phyloP scores from a whole-genome alignment of 2,329 filamentous ascomycete species.

The Hypoxylon sp. region DNA sequence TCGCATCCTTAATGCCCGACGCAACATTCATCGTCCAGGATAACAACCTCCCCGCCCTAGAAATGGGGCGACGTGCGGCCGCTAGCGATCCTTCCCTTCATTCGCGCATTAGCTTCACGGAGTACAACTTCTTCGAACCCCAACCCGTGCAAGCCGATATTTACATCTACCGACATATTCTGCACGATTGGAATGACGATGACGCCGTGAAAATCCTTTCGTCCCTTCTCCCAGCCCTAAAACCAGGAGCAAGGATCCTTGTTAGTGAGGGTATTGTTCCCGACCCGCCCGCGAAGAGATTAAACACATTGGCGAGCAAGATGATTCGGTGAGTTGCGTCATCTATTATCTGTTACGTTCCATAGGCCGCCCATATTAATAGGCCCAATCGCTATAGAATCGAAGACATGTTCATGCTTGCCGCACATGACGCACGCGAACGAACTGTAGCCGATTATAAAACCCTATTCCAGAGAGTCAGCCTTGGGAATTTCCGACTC shows the following conservation, averaged over 20 bases:
- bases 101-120: slow-evolving; percentile 36
- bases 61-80: slow-evolving; percentile 36
- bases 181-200: slow-evolving; percentile 40
- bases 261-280: slow-evolving; percentile 39
- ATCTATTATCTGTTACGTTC: neutral
- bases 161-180: slow-evolving; percentile 40
- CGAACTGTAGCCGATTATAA: slow-evolving; percentile 38
- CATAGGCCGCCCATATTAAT: neutral
- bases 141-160: slow-evolving; percentile 38
- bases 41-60: slow-evolving; percentile 33
- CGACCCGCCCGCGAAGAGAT: slow-evolving; percentile 32
- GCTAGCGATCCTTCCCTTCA: slow-evolving; percentile 25
- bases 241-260: slow-evolving; percentile 27
- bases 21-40: slow-evolving; percentile 41
- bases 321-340: slow-evolving; percentile 32
- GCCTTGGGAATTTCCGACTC: slow-evolving; percentile 29
- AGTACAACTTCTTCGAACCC: slow-evolving; percentile 40
- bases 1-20: slow-evolving; percentile 38
- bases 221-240: slow-evolving; percentile 34
- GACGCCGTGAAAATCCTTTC: slow-evolving; percentile 36
- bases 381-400: slow-evolving; percentile 14
- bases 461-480: slow-evolving; percentile 32
- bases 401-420: slow-evolving; percentile 42
- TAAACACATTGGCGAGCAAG: slow-evolving; percentile 38
- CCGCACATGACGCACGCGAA: slow-evolving; percentile 35